Base-by-base conservation (phyloP, 306 rosid genomes). In the Quercus ilex region DNA sequence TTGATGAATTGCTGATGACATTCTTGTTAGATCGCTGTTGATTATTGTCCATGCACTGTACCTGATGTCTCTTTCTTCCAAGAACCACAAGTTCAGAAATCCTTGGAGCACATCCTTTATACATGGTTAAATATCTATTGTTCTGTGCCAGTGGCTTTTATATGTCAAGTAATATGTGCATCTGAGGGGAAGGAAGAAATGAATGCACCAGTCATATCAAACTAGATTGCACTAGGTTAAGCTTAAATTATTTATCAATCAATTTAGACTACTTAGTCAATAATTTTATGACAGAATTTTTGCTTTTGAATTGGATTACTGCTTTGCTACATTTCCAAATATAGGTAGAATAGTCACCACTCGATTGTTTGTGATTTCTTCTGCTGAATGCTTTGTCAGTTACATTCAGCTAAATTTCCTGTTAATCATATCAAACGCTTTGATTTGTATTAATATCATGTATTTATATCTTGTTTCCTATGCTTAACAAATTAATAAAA, bases 1-100 rank as follows among this genome's bases (percentile, higher is more conserved):
- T 82, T 86, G 38, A 91, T 77, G 46, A 9, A 55, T 77, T 74
- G 28, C 15, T 15, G 4, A 68, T 74, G 58, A 43, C 67, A 0
- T 58, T 75, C 41, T 74, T 76, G 78, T 71, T 84, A 92, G 98
- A 94, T 94, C 83, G 82, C 88, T 49, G 93, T 94, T 82, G 98
- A 94, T 83, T 92, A 33, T 33, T 33, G 98, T 81, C 98, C 98
- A 60, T 83, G 97, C 83, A 94, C 97, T 17, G 98, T 94, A 84
- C 97, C 98, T 14, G 97, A 92, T 80, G 97, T 94, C 67, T 41
- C 87, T 69, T 92, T 92, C 80, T 94, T 94, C 87, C 98, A 91
- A 77, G 92, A 92, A 81, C 85, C 68, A 70, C 93, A 89, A 88
- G 94, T 94, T 81, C 98, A 94, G 87, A 94, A 91, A 81, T 94